These are phyloP conservation scores for Achaetomiella virescens DNA, from an alignment of 495 filamentous ascomycete species.

Conservation along the genomic window DNA sequence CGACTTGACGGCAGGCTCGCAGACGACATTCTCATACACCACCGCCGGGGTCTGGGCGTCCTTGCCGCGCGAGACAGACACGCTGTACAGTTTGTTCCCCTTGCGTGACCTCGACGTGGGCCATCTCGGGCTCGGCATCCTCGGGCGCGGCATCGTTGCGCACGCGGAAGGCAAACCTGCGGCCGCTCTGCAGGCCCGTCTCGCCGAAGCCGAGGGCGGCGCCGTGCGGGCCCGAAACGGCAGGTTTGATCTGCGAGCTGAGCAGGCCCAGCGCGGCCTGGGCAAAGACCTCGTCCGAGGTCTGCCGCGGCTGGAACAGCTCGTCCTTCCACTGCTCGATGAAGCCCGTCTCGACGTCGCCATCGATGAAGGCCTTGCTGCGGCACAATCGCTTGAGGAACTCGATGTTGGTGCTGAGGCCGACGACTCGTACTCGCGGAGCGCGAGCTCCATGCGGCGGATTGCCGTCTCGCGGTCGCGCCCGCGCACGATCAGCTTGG, in stretches of 20 bases:
- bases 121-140: conserved; percentile 35
- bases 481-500: conserved; percentile 92
- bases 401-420: conserved; percentile 91
- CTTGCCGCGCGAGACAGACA: conserved; percentile 51
- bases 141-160: conserved; percentile 36
- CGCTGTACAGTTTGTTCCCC: conserved; percentile 56
- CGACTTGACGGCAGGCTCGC: conserved; percentile 23
- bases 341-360: conserved; percentile 92
- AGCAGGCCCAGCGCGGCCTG: conserved; percentile 78
- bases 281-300: conserved; percentile 62
- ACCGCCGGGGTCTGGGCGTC: conserved; percentile 23
- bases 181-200: conserved; percentile 29
- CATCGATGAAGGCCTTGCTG: conserved; percentile 74
- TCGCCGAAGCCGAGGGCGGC: conserved; percentile 50
- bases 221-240: conserved; percentile 38
- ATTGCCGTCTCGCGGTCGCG: conserved; percentile 72
- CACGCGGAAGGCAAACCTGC: conserved; percentile 53
- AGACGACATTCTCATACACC: conserved; percentile 41
- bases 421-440: conserved; percentile 91
- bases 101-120: conserved; percentile 59
- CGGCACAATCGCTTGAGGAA: conserved; percentile 83
- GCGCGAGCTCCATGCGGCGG: conserved; percentile 70
- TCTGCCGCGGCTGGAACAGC: conserved; percentile 52
- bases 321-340: conserved; percentile 80
- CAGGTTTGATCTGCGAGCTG: conserved; percentile 21